Evolutionary conservation across 1,284 basidiomycete species (phyloP).

Genomic region (Cystobasidium slooffiae): DNA sequence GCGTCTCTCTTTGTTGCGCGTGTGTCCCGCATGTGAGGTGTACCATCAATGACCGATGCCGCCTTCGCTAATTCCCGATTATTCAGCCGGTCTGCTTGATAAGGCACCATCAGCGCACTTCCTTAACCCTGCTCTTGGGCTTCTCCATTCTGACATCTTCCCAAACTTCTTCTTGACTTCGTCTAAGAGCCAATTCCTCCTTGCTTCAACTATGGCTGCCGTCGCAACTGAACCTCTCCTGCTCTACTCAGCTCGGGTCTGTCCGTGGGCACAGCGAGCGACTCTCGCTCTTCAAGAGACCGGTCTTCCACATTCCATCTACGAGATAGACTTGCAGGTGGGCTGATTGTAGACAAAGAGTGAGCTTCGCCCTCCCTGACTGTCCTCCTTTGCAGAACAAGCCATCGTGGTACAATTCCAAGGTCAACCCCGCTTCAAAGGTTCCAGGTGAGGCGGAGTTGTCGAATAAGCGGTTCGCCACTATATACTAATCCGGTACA

Average conservation of each 20-base stretch:
- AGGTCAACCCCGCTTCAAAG: slow-evolving; percentile 69
- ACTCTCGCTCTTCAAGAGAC: slow-evolving; percentile 67
- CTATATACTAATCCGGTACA: not conserved
- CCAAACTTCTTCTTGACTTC: not conserved
- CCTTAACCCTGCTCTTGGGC: not conserved
- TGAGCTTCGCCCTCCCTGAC: slow-evolving; percentile 45
- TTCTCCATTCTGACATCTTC: not conserved
- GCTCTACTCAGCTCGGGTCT: slow-evolving; percentile 25
- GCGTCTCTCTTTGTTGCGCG: too few species aligned
- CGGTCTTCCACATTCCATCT: slow-evolving; percentile 52
- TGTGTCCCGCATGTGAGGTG: too few species aligned
- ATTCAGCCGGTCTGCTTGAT: not conserved
- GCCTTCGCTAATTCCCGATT: not conserved
- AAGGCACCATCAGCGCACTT: not conserved
- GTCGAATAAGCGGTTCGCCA: not conserved
- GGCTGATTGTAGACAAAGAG: not conserved
- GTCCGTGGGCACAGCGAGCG: slow-evolving; percentile 57
- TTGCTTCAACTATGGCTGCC: slow-evolving; percentile 20
- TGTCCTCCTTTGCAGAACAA: slow-evolving; percentile 66
- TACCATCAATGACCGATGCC: not conserved
- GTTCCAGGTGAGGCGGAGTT: slow-evolving; percentile 55
- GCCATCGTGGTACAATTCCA: slow-evolving; percentile 58
- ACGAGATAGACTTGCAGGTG: slow-evolving; percentile 32
- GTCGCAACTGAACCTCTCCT: slow-evolving; percentile 4
- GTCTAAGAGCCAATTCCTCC: not conserved